Percentiles rank a stretch among this genome's conserved stretches.
phyloP scores from a whole-genome alignment of 768 basidiomycete species.

The Gymnopilus junonius region DNA sequence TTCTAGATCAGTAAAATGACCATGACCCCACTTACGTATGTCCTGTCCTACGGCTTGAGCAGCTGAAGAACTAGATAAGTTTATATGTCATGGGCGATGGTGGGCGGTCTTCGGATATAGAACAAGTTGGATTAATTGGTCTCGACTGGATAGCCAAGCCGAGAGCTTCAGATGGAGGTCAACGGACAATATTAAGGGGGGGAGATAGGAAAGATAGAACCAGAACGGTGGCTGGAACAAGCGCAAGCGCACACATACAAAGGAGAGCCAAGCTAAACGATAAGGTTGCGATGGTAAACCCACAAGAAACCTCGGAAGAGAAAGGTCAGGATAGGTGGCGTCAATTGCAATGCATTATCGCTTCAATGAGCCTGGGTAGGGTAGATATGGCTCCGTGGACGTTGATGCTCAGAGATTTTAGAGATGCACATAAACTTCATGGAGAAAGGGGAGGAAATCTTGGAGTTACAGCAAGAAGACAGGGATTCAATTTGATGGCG shows the following conservation, averaged over 20 bases:
- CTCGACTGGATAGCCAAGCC: not conserved
- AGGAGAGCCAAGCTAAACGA: not conserved
- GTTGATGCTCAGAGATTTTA: not conserved
- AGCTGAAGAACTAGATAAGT: not conserved
- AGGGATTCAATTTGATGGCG: constrained; percentile 1
- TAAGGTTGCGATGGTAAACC: not conserved
- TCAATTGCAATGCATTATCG: not conserved
- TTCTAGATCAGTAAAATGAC: not conserved
- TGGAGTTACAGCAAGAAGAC: not conserved
- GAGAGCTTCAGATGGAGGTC: not conserved
- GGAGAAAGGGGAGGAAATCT: not conserved
- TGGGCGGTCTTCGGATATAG: not conserved
- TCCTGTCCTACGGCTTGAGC: not conserved
- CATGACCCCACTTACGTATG: not conserved
- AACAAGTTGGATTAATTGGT: not conserved
- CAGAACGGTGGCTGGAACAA: not conserved
- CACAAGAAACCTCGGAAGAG: not conserved
- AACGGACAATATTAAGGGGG: not conserved
- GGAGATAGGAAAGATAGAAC: not conserved
- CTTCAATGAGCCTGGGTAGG: not conserved
- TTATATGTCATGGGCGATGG: not conserved
- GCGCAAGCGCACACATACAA: not conserved
- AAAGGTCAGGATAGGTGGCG: not conserved
- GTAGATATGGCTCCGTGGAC: not conserved
- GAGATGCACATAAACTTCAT: not conserved